These are phyloP conservation scores for Aspergillus homomorphus DNA, from an alignment of 495 filamentous ascomycete genomes.

Conservation along the genomic window DNA sequence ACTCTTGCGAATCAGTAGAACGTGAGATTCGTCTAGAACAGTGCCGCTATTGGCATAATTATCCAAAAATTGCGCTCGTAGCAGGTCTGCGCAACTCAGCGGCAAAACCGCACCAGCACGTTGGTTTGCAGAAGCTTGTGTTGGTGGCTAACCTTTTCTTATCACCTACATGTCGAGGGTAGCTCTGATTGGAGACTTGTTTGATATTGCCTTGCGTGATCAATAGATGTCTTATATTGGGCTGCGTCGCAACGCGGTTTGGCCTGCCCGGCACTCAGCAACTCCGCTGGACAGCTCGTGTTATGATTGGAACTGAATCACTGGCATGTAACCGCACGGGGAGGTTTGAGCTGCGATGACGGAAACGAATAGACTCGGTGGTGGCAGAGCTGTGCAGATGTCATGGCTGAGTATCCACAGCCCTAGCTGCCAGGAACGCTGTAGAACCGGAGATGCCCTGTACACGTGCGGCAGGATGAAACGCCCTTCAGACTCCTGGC, in stretches of 20 bases:
- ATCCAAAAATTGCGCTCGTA: neutral
- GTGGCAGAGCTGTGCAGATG: neutral
- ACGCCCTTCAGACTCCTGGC: neutral
- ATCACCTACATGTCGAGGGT: neutral
- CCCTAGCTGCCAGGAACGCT: neutral
- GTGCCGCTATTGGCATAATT: neutral
- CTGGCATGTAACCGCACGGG: neutral
- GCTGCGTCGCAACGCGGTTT: neutral
- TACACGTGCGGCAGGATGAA: constrained; percentile 14
- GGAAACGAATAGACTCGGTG: neutral
- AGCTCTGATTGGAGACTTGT: neutral
- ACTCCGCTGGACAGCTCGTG: neutral
- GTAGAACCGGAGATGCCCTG: constrained; percentile 6
- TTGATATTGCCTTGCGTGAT: neutral
- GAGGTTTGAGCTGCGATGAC: neutral
- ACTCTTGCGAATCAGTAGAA: neutral
- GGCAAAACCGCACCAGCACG: neutral
- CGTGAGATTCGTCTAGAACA: neutral
- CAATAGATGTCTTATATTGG: too few relatives aligned
- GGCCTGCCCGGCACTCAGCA: neutral
- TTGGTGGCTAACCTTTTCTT: constrained; percentile 1
- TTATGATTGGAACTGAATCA: neutral
- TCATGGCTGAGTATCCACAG: neutral
- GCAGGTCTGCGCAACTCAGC: neutral
- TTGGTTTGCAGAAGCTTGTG: neutral